Percentiles rank a stretch among this genome's conserved stretches.
Evolutionary conservation across 495 filamentous ascomycete species (phyloP).

Genomic region (Xanthoparmelia taractica): DNA sequence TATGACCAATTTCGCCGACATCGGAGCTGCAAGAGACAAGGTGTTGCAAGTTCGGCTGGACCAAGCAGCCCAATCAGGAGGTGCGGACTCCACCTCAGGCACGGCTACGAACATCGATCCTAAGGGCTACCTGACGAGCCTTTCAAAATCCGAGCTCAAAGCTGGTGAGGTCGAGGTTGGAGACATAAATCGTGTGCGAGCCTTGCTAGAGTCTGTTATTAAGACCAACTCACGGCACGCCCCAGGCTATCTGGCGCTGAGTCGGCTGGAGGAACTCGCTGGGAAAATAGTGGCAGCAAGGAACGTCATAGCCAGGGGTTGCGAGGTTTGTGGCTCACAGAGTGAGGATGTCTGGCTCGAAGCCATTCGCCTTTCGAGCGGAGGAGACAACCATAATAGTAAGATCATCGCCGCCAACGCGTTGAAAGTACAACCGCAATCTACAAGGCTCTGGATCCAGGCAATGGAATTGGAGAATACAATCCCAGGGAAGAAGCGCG

Average conservation of each 20-base stretch:
- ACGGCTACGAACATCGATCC: conserved; percentile 90
- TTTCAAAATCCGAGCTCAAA: conserved; percentile 68
- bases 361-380: conserved; percentile 66
- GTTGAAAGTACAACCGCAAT: conserved; percentile 82
- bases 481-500: conserved; percentile 72
- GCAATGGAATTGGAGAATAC: conserved; percentile 90
- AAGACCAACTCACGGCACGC: conserved; percentile 91
- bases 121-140: conserved; percentile 87
- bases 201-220: conserved; percentile 86
- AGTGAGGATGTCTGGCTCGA: conserved; percentile 95
- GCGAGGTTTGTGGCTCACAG: conserved; percentile 73
- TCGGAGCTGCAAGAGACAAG: conserved; percentile 89
- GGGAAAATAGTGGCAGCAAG: conserved; percentile 83
- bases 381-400: conserved; percentile 75
- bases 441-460: conserved; percentile 83
- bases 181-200: conserved; percentile 92
- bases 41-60: conserved; percentile 87
- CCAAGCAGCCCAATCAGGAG: conserved; percentile 65
- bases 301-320: conserved; percentile 75
- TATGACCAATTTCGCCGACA: conserved; percentile 97
- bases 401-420: conserved; percentile 94
- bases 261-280: conserved; percentile 85
- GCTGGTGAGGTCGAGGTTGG: conserved; percentile 78
- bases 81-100: conserved; percentile 61
- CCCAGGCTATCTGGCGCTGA: conserved; percentile 93